Conservation (phyloP, 441 rosid species). For the Adansonia madagascariensis region DNA sequence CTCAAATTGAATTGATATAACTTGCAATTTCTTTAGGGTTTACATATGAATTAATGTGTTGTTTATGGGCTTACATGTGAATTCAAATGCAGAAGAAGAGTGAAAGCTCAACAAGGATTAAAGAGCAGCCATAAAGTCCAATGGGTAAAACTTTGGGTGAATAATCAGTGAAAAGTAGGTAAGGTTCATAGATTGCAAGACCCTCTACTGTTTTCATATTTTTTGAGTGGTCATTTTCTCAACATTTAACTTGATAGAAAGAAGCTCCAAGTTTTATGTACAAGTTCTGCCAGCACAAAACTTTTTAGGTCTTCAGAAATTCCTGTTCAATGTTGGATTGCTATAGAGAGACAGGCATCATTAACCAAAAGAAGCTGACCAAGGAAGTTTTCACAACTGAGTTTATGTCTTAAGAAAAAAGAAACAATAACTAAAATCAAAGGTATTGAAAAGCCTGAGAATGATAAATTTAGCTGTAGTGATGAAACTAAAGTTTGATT, state of each 20-base stretch:
- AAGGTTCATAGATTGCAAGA: not conserved
- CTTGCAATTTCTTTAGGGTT: not conserved
- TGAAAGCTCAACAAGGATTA: not conserved
- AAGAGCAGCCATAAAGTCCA: constrained; percentile 1
- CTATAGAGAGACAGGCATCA: not conserved
- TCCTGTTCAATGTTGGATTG: not conserved
- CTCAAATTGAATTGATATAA: not conserved
- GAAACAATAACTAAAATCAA: not conserved
- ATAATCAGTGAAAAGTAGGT: constrained; percentile 9
- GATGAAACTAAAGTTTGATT: not conserved
- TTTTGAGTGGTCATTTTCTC: not conserved
- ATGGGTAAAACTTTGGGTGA: not conserved
- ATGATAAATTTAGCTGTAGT: not conserved
- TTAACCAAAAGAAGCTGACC: constrained; percentile 10
- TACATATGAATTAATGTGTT: not conserved
- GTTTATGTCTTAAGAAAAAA: not conserved
- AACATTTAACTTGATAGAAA: constrained; percentile 9
- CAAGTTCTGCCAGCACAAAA: constrained; percentile 5
- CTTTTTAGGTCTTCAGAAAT: not conserved
- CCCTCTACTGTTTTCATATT: not conserved
- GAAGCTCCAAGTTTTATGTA: not conserved
- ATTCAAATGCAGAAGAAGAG: not conserved
- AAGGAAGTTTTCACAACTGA: not conserved
- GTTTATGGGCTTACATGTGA: not conserved
- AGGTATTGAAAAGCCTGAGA: not conserved